These are phyloP conservation scores for Coix lacrymajobi DNA, from an alignment of 176 grass and related monocot genomes.

Conservation along the genomic window DNA sequence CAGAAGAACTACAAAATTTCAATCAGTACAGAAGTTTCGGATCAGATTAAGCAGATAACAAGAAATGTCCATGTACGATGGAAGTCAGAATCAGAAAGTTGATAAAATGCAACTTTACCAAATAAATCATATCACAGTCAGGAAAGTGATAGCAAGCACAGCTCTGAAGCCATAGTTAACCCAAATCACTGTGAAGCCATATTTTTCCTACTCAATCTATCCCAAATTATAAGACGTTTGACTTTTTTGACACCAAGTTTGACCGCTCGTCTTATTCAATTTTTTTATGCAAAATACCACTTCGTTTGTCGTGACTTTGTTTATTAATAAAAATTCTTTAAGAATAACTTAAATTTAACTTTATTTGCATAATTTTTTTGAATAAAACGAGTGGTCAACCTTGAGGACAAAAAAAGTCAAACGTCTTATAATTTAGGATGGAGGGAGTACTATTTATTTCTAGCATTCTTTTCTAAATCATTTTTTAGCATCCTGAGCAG, in stretches of 20 bases:
- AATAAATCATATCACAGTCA: neutral
- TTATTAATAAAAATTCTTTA: too few species aligned
- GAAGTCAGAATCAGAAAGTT: constrained; percentile 28
- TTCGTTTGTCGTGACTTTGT: too few species aligned
- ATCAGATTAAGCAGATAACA: neutral
- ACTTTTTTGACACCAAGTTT: too few species aligned
- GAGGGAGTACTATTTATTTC: neutral
- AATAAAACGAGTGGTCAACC: too few species aligned
- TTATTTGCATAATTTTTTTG: too few species aligned
- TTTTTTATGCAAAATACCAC: too few species aligned
- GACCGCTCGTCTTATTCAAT: too few species aligned
- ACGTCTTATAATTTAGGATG: too few species aligned
- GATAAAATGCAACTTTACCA: constrained; percentile 33
- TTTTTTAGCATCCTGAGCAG: neutral
- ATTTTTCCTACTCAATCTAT: too few species aligned
- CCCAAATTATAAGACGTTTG: too few species aligned
- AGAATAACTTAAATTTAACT: too few species aligned
- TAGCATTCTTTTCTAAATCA: neutral
- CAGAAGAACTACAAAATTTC: neutral
- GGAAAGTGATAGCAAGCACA: neutral
- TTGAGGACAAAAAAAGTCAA: too few species aligned
- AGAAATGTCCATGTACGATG: neutral
- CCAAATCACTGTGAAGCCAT: constrained; percentile 28
- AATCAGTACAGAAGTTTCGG: neutral
- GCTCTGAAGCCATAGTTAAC: neutral